A percentile compares a stretch with the other conserved stretches of the same genome.
Evolutionary conservation across 805 yeast species (phyloP).

Genomic region (Candida caryicola): DNA sequence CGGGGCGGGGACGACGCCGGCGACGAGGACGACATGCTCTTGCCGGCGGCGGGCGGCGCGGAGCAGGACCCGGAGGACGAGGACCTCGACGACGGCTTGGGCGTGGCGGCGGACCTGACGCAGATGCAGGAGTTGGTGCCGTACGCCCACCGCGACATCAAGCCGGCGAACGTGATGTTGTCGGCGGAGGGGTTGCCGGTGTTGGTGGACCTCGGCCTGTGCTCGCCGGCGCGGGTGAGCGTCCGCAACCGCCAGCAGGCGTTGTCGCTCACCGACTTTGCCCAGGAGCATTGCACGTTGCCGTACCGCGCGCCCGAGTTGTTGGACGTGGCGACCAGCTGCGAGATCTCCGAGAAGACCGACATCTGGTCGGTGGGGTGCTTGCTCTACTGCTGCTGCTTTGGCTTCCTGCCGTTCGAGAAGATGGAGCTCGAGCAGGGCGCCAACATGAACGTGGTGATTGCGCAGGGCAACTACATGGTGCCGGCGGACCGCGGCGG

Average conservation of each 20-base stretch:
- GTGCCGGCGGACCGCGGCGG: constrained; percentile 50
- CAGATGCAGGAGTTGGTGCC: constrained; percentile 59
- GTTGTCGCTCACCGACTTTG: constrained; percentile 70
- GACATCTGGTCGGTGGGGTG: constrained; percentile 96
- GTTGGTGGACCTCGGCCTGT: constrained; percentile 80
- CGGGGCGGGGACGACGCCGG: constrained; percentile 5
- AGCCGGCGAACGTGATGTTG: constrained; percentile 86
- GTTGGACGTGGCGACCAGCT: constrained; percentile 67
- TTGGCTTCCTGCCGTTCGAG: constrained; percentile 84
- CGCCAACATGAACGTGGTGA: constrained; percentile 75
- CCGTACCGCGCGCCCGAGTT: constrained; percentile 92
- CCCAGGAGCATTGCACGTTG: constrained; percentile 80
- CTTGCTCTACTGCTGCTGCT: constrained; percentile 70
- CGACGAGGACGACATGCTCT: constrained; percentile 24
- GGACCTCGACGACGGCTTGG: constrained; percentile 20
- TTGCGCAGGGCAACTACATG: constrained; percentile 60
- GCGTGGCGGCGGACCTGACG: constrained; percentile 24
- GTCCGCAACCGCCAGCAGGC: constrained; percentile 67
- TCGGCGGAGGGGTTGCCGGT: constrained; percentile 73
- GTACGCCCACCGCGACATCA: constrained; percentile 83
- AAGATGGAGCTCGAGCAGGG: constrained; percentile 77
- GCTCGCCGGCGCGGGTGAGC: constrained; percentile 56
- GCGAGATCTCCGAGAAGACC: constrained; percentile 64
- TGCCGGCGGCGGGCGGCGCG: constrained; percentile 16
- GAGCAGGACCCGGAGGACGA: constrained; percentile 24